These are phyloP conservation scores for Beta corolliflora DNA, from an alignment of 179 eudicot species.

Conservation along the genomic window DNA sequence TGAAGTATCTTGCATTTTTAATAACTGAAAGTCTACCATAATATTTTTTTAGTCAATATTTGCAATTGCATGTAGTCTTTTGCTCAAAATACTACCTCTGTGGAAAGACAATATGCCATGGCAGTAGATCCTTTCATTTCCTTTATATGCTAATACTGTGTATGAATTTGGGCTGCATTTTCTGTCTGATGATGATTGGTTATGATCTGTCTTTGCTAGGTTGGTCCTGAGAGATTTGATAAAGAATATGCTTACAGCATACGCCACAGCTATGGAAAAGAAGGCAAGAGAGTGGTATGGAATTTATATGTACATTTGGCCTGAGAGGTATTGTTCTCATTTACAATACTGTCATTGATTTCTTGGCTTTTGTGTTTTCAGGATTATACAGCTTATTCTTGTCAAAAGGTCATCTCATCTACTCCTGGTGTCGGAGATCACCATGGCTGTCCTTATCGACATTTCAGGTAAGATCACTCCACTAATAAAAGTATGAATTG, in stretches of 20 bases:
- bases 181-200: neutral
- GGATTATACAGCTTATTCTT: slow-evolving; percentile 97
- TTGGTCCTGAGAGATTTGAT: slow-evolving; percentile 86
- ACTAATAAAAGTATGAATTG: neutral
- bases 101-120: neutral
- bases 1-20: neutral
- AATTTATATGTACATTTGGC: slow-evolving; percentile 4
- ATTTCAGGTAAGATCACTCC: slow-evolving; percentile 67
- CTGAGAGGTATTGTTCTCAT: neutral
- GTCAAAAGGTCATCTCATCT: slow-evolving; percentile 83
- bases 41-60: neutral
- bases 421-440: slow-evolving; percentile 96
- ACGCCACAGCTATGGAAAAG: slow-evolving; percentile 96
- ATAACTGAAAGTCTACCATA: neutral
- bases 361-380: slow-evolving; percentile 19
- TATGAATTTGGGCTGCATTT: neutral
- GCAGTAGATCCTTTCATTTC: neutral
- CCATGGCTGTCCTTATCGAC: slow-evolving; percentile 98
- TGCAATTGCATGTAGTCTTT: neutral
- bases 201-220: slow-evolving; percentile 39
- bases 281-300: slow-evolving; percentile 93
- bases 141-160: neutral
- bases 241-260: slow-evolving; percentile 94
- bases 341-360: neutral
- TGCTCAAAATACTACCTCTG: too few species aligned